Conservation (phyloP, 345 rosid genomes). For the Mangifera indica region DNA sequence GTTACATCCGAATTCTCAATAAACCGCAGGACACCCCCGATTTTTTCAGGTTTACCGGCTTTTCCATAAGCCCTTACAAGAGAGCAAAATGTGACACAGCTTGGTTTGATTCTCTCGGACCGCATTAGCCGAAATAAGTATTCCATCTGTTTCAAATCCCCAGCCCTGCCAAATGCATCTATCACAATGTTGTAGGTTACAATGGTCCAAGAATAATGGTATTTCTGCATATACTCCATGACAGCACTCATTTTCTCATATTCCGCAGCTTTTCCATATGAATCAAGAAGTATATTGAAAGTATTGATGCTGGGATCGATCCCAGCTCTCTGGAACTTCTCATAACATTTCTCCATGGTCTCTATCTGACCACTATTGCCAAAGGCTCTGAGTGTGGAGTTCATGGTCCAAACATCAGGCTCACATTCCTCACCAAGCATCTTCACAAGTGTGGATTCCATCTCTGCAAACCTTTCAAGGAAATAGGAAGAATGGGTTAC, state of each 20-base stretch:
- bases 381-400: constrained; percentile 85
- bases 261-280: constrained; percentile 72
- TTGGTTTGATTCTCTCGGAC: constrained; percentile 77
- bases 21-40: constrained; percentile 65
- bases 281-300: constrained; percentile 82
- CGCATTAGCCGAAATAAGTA: constrained; percentile 79
- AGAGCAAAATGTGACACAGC: constrained; percentile 83
- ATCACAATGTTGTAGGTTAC: constrained; percentile 91
- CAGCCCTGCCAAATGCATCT: constrained; percentile 87
- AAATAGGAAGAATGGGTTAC: constrained; percentile 30
- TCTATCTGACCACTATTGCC: constrained; percentile 77
- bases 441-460: constrained; percentile 75
- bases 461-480: constrained; percentile 75
- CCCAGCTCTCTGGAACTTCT: constrained; percentile 89
- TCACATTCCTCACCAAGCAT: constrained; percentile 72
- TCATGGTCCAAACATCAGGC: constrained; percentile 96
- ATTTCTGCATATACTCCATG: constrained; percentile 92
- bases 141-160: constrained; percentile 87
- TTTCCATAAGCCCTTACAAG: constrained; percentile 83
- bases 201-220: constrained; percentile 88
- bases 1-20: constrained; percentile 75
- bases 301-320: constrained; percentile 84
- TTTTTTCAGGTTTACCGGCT: constrained; percentile 65
- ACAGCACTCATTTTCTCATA: constrained; percentile 88
- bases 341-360: constrained; percentile 90